phyloP scores from a whole-genome alignment of 768 basidiomycete species.

The Cyathus striatus region DNA sequence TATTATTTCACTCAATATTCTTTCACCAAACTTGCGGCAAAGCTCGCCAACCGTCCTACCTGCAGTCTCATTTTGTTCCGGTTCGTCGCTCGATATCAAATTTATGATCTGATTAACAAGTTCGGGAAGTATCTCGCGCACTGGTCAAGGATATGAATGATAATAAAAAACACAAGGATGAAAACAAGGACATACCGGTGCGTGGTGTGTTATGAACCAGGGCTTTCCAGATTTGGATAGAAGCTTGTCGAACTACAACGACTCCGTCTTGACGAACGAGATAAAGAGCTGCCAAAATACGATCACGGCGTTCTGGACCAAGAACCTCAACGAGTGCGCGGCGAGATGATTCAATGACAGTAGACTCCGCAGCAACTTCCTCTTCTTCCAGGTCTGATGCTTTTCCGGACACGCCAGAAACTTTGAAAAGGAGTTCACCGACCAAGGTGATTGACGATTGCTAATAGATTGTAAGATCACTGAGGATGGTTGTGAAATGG shows the following conservation, averaged over 20 bases:
- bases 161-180: background rate
- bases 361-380: constrained; percentile 58
- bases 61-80: constrained; percentile 95
- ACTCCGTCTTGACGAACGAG: constrained; percentile 93
- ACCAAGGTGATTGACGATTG: constrained; percentile 95
- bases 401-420: constrained; percentile 93
- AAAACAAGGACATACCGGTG: constrained; percentile 56
- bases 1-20: constrained; percentile 80
- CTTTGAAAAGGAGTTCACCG: constrained; percentile 93
- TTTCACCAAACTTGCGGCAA: constrained; percentile 94
- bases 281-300: constrained; percentile 87
- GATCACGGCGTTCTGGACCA: constrained; percentile 83
- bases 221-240: constrained; percentile 97
- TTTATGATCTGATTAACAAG: constrained; percentile 74
- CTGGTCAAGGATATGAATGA: constrained; percentile 27
- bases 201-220: constrained; percentile 91
- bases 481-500: background rate
- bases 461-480: constrained; percentile 30
- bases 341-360: constrained; percentile 71
- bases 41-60: constrained; percentile 82
- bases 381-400: constrained; percentile 73
- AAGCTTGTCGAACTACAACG: constrained; percentile 81
- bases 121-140: constrained; percentile 86
- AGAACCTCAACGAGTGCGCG: constrained; percentile 85
- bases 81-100: constrained; percentile 72